These are phyloP conservation scores for Amylocystis lapponica DNA, from an alignment of 768 basidiomycete species.

Conservation along the genomic window DNA sequence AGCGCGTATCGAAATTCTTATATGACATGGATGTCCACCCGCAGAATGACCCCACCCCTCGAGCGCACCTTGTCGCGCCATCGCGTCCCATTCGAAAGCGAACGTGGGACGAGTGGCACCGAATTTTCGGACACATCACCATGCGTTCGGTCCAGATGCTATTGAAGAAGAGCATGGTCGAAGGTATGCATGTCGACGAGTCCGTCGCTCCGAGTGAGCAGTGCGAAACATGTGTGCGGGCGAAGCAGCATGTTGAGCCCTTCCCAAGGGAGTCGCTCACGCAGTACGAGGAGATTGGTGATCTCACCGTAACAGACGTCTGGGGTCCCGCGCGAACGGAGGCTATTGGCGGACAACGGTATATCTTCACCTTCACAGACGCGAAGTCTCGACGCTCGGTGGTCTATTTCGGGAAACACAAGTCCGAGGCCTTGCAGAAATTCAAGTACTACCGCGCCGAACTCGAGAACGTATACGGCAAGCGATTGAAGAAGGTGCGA, in stretches of 20 bases:
- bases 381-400: constrained; percentile 9
- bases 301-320: constrained; percentile 10
- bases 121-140: constrained; percentile 11
- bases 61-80: background rate
- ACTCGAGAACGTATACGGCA: constrained; percentile 1
- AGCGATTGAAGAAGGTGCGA: constrained; percentile 13
- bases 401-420: constrained; percentile 1
- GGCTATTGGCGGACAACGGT: constrained; percentile 9
- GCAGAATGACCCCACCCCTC: background rate
- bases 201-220: background rate
- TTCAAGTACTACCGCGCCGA: constrained; percentile 3
- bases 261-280: constrained; percentile 8
- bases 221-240: constrained; percentile 19
- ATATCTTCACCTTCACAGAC: constrained; percentile 19
- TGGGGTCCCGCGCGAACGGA: constrained; percentile 14
- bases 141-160: constrained; percentile 4
- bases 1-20: constrained; percentile 2
- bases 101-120: constrained; percentile 14
- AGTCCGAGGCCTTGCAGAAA: background rate
- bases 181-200: constrained; percentile 10
- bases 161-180: constrained; percentile 6
- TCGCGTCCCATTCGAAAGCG: background rate
- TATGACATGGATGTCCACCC: constrained; percentile 2
- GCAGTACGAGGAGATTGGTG: background rate
- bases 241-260: constrained; percentile 13